Evolutionary conservation across 108 stramenopile species (phyloP).

Genomic region (Bacterosira constricta): DNA sequence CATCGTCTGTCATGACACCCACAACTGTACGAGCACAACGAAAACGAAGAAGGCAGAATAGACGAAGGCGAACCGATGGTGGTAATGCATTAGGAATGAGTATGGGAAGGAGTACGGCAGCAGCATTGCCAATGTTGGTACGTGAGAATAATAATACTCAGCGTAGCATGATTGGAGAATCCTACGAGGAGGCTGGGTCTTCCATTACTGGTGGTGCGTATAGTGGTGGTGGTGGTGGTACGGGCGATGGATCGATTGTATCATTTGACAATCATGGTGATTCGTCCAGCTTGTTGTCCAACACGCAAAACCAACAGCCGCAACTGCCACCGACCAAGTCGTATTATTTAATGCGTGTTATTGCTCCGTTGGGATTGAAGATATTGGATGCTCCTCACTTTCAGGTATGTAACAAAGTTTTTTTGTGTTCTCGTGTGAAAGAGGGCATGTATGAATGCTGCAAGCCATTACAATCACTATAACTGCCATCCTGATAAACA

Average conservation of each 20-base stretch:
- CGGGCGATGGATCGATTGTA: too few relatives aligned
- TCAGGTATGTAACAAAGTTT: slow-evolving; percentile 64
- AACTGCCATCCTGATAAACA: too few relatives aligned
- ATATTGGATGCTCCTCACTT: slow-evolving; percentile 88
- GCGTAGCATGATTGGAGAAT: slow-evolving; percentile 19
- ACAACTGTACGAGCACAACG: slow-evolving; percentile 39
- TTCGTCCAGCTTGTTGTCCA: neutral
- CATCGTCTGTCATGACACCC: slow-evolving; percentile 54
- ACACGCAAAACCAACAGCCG: too few relatives aligned
- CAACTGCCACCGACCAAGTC: slow-evolving; percentile 15
- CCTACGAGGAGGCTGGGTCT: slow-evolving; percentile 35
- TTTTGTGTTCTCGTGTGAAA: too few relatives aligned
- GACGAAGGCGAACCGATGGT: slow-evolving; percentile 46
- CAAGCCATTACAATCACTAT: too few relatives aligned
- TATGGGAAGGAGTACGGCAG: slow-evolving; percentile 5
- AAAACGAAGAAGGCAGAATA: slow-evolving; percentile 60
- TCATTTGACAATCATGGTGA: too few relatives aligned
- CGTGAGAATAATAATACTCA: slow-evolving; percentile 20
- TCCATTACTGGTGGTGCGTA: slow-evolving; percentile 16
- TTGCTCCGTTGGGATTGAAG: slow-evolving; percentile 77
- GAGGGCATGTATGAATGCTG: too few relatives aligned
- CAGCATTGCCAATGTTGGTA: slow-evolving; percentile 6
- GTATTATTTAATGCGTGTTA: slow-evolving; percentile 78
- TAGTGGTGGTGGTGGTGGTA: slow-evolving; percentile 14
- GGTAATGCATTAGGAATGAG: too few relatives aligned